phyloP scores from a whole-genome alignment of 192 early-diverging fungal genomes.

The Gaertneriomyces sp. region DNA sequence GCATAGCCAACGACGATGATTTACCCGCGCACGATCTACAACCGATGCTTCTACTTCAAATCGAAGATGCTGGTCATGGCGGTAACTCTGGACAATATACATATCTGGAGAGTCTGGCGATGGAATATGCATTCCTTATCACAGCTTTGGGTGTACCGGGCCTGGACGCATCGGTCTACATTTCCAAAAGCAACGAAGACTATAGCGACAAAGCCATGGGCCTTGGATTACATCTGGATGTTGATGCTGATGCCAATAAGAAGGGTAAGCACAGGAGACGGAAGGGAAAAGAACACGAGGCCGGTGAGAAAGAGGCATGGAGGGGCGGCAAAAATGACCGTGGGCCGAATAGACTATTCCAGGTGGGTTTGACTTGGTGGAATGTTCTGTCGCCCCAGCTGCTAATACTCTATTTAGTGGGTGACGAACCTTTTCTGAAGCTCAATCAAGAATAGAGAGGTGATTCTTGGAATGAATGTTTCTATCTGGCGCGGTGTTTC shows the following conservation, averaged over 20 bases:
- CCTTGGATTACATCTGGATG: background rate
- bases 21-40: conserved; percentile 6
- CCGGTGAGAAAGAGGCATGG: background rate
- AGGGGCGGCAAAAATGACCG: background rate
- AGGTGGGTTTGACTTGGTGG: no score
- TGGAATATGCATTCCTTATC: conserved; percentile 38
- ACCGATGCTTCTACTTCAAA: conserved; percentile 15
- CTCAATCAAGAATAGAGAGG: no score
- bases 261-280: background rate
- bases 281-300: background rate
- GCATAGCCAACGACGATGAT: conserved; percentile 7
- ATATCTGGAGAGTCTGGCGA: conserved; percentile 35
- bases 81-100: conserved; percentile 41
- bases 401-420: no score
- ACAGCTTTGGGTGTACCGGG: conserved; percentile 13
- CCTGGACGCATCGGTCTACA: background rate
- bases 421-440: no score
- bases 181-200: background rate
- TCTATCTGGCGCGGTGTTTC: no score
- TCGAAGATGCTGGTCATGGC: conserved; percentile 40
- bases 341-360: no score
- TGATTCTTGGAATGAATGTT: no score
- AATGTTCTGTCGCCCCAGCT: no score
- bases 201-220: background rate
- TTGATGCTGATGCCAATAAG: background rate